Evolutionary conservation across 225 moss, liverwort and hornwort species (phyloP).

Genomic region (Marchantia polymorpha): DNA sequence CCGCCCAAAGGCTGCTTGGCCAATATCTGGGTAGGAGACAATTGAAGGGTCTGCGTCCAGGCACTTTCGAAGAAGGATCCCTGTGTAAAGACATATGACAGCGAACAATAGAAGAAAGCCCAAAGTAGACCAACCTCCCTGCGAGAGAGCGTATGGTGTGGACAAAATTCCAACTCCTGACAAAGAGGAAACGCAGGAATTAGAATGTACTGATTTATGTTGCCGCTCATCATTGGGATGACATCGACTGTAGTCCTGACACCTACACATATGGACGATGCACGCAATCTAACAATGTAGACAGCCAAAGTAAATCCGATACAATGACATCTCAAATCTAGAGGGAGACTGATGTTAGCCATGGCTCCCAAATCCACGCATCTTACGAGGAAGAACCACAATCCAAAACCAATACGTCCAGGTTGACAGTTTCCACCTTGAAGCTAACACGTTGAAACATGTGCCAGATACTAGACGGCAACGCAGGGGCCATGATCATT

Average conservation of each 20-base stretch:
- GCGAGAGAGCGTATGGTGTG: slow-evolving; percentile 73
- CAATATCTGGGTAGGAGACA: slow-evolving; percentile 72
- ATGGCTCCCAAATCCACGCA: neutral
- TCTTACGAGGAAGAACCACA: too few species aligned
- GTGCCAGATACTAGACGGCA: neutral
- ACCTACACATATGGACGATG: neutral
- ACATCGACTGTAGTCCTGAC: neutral
- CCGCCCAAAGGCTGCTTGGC: slow-evolving; percentile 72
- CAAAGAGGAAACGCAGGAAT: neutral
- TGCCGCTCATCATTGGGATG: neutral
- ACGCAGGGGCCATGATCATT: neutral
- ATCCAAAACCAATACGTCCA: too few species aligned
- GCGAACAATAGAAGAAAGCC: slow-evolving; percentile 61
- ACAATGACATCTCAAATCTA: neutral
- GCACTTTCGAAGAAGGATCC: slow-evolving; percentile 67
- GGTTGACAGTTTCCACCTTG: neutral
- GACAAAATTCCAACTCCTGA: slow-evolving; percentile 94
- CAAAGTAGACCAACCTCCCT: slow-evolving; percentile 78
- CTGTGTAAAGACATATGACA: slow-evolving; percentile 71
- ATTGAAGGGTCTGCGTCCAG: slow-evolving; percentile 59
- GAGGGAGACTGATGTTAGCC: neutral
- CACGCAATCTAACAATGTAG: neutral
- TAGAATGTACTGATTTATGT: neutral
- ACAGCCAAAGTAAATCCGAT: neutral
- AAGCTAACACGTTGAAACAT: neutral